These are phyloP conservation scores for Scytalidium sp. DNA, from an alignment of 2,329 filamentous ascomycete species.

Conservation along the genomic window DNA sequence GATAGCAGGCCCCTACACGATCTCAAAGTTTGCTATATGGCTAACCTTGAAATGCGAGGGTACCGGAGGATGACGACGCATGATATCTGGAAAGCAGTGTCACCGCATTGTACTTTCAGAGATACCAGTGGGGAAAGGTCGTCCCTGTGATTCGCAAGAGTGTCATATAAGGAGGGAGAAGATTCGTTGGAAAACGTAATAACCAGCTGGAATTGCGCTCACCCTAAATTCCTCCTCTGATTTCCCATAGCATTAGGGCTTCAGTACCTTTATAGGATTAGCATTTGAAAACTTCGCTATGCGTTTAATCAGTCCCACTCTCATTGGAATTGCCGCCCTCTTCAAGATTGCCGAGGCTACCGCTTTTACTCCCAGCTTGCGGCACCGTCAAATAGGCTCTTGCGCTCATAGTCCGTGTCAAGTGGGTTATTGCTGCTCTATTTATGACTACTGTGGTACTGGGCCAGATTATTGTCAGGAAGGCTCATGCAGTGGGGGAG, in stretches of 20 bases:
- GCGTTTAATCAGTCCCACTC: neutral
- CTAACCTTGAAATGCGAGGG: neutral
- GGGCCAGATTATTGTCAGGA: neutral
- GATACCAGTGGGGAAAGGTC: too few relatives aligned
- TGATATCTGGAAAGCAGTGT: too few relatives aligned
- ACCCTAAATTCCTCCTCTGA: neutral
- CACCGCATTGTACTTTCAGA: too few relatives aligned
- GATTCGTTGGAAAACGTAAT: too few relatives aligned
- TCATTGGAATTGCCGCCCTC: neutral
- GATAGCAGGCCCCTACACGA: neutral
- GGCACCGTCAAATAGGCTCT: neutral
- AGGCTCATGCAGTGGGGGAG: conserved; percentile 11
- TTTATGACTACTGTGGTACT: neutral
- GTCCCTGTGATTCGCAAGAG: too few relatives aligned
- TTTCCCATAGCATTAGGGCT: too few relatives aligned
- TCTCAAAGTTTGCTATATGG: neutral
- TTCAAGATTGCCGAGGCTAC: neutral
- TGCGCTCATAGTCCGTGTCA: neutral
- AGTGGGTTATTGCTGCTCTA: neutral
- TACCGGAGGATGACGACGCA: neutral
- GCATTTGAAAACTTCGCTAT: neutral
- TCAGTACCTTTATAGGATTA: neutral
- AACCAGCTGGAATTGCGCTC: too few relatives aligned
- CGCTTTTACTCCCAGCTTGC: neutral
- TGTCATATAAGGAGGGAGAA: too few relatives aligned